A percentile compares a stretch with the other conserved stretches of the same genome.
phyloP scores from a whole-genome alignment of 257 asterid species.

The Haberlea rhodopensis region DNA sequence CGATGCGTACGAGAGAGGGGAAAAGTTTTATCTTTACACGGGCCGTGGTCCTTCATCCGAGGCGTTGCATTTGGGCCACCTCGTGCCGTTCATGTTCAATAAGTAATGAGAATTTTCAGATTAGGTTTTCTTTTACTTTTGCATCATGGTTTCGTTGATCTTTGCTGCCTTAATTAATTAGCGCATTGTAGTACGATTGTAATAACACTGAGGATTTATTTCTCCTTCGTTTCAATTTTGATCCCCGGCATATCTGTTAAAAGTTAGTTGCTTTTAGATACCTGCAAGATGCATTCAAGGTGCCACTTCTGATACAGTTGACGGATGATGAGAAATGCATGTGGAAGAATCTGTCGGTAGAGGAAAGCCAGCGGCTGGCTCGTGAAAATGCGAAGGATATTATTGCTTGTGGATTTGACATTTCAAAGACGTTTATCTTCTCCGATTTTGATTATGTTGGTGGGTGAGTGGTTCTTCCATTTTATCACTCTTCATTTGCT shows the following conservation, averaged over 20 bases:
- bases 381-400: conserved; percentile 97
- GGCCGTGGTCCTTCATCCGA: conserved; percentile 99
- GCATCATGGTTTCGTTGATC: neutral
- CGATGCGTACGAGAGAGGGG: conserved; percentile 77
- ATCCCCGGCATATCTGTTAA: neutral
- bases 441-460: conserved; percentile 89
- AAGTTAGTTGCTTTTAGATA: conserved; percentile 45
- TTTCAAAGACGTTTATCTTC: conserved; percentile 88
- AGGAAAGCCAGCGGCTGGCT: conserved; percentile 93
- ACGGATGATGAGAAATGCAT: conserved; percentile 97
- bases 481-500: conserved; percentile 7
- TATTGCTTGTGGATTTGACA: conserved; percentile 96
- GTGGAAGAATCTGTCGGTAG: conserved; percentile 92
- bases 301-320: conserved; percentile 88
- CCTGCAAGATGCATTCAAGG: conserved; percentile 93
- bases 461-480: conserved; percentile 54
- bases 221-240: neutral
- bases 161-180: neutral
- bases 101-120: conserved; percentile 40
- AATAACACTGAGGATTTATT: neutral
- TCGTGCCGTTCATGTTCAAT: conserved; percentile 93
- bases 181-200: neutral
- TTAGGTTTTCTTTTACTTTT: neutral
- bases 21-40: conserved; percentile 81
- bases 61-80: conserved; percentile 95